Evolutionary conservation across 305 asterid genomes (phyloP).

Genomic region (Fraxinus baroniana): DNA sequence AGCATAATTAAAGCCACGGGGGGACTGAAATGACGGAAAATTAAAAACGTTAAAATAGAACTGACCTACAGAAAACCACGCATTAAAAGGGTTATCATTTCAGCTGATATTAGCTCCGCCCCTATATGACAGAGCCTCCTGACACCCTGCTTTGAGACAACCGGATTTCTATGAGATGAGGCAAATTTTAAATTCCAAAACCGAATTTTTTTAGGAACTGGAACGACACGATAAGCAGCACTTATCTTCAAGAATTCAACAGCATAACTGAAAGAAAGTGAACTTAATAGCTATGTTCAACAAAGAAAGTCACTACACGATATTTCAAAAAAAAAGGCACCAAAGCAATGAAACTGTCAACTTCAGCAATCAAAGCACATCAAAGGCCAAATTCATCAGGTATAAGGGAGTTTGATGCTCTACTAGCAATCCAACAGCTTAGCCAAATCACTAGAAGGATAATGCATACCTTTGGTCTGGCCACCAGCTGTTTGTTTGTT

Average conservation of each 20-base stretch:
- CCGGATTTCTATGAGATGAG: slow-evolving; percentile 32
- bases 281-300: slow-evolving; percentile 18
- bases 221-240: slow-evolving; percentile 29
- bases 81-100: slow-evolving; percentile 39
- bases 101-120: slow-evolving; percentile 44
- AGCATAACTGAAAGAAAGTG: background rate
- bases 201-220: slow-evolving; percentile 21
- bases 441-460: background rate
- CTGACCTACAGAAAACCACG: slow-evolving; percentile 45
- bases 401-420: background rate
- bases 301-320: background rate
- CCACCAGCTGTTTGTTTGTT: slow-evolving; percentile 36
- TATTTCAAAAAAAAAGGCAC: slow-evolving; percentile 7
- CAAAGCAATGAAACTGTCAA: background rate
- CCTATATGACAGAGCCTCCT: slow-evolving; percentile 38
- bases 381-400: background rate
- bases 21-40: slow-evolving; percentile 27
- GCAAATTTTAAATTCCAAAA: slow-evolving; percentile 14
- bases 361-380: slow-evolving; percentile 1
- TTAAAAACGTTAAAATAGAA: slow-evolving; percentile 31
- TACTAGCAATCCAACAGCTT: slow-evolving; percentile 7
- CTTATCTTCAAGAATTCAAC: slow-evolving; percentile 18
- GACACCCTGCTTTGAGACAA: slow-evolving; percentile 47
- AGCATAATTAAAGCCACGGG: slow-evolving; percentile 29
- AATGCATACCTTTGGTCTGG: slow-evolving; percentile 36